Evolutionary conservation across 1,284 basidiomycete genomes (phyloP), one percentile per base, ranked within the genome.

Genomic region (Trichosporon sp.): DNA sequence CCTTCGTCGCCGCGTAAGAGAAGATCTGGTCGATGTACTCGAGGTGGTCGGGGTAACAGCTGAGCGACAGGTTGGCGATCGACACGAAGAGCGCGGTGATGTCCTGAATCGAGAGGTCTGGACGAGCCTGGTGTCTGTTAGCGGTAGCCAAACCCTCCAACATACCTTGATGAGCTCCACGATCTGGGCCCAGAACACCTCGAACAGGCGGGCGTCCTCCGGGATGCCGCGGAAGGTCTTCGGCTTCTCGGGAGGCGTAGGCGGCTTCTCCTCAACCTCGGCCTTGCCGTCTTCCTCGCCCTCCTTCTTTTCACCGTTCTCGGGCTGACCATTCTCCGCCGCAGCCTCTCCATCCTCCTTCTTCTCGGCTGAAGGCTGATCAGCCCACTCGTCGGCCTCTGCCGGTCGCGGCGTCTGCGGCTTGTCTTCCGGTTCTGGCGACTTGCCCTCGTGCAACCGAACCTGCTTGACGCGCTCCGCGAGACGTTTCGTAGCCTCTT

Each of bases 151-250:
- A 1, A 2, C 23, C 0, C 12, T 84, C n/a, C 25, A 68, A 72
- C 80, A 63, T 66, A 92, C 93, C 87, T 95, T 95, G 85, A 98
- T 95, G 38, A 98, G 88, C 79, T 95, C 91, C 8, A 97, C 94
- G n/a, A 98, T 92, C 81, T 98, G 95, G 74, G 92, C 90, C 95
- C 95, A 98, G 83, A 98, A 98, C 12, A 98, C 93, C 80, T 98
- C 95, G 73, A 98, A 98, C 66, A 98, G 83, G 77, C 90, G 91
- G 35, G 95, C 94, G 75, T 96, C 88, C 81, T 94, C 91, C 6
- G 95, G 95, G 63, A 98, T 90, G 31, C 95, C 95, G 78, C 95
- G 86, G 85, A 95, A 97, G 81, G 83, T 83, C 69, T 78, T 78
- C 42, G 68, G 65, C 68, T 74, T 73, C 70, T 86, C 87, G 74